Conservation (phyloP, 306 rosid species). For the Sphenostylis stenocarpa region DNA sequence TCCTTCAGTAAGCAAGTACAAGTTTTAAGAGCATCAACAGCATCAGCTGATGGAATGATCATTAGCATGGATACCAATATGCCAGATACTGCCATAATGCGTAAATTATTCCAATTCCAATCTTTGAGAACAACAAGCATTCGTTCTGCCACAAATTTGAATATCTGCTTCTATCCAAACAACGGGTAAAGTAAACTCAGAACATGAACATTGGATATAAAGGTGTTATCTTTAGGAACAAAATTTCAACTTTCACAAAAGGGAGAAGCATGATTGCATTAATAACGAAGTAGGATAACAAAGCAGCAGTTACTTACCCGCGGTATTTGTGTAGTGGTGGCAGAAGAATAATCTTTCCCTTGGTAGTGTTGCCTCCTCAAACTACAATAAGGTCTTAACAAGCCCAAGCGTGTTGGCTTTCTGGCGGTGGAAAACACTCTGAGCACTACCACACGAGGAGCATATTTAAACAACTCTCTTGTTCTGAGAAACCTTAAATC, state of each 20-base stretch:
- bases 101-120: conserved; percentile 70
- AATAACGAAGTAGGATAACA: not conserved
- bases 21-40: conserved; percentile 92
- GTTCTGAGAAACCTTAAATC: conserved; percentile 40
- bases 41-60: conserved; percentile 75
- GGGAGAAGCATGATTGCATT: not conserved
- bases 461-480: conserved; percentile 43
- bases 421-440: conserved; percentile 41
- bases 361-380: conserved; percentile 36
- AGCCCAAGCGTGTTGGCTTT: conserved; percentile 40
- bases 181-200: conserved; percentile 1
- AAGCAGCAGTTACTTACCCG: conserved; percentile 38
- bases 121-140: conserved; percentile 33
- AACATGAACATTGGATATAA: not conserved
- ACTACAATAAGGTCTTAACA: conserved; percentile 34
- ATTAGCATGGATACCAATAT: conserved; percentile 56
- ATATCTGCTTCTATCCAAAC: conserved; percentile 30
- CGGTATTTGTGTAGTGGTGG: conserved; percentile 29
- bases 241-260: conserved; percentile 11
- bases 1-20: conserved; percentile 92
- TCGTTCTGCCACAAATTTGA: conserved; percentile 34
- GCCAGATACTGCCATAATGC: conserved; percentile 46
- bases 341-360: conserved; percentile 34
- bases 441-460: conserved; percentile 35
- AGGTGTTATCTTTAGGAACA: not conserved